Conservation (phyloP, 805 yeast species). For the Monosporozyma aquatica region DNA sequence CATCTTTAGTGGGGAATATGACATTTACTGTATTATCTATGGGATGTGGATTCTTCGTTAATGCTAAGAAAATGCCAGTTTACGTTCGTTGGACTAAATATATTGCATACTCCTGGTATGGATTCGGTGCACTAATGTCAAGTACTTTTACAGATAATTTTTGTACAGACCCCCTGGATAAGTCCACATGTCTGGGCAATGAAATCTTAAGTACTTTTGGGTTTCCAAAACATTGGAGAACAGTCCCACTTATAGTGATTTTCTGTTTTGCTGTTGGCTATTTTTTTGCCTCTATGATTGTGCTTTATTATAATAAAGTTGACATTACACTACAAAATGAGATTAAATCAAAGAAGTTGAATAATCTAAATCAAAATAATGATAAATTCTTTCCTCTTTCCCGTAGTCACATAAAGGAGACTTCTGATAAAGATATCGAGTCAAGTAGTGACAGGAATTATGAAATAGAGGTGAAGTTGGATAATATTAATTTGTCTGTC, state of each 20-base stretch:
- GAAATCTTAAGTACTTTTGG: constrained; percentile 52
- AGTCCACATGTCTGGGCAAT: constrained; percentile 32
- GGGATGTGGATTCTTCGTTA: constrained; percentile 76
- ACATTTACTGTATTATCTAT: constrained; percentile 64
- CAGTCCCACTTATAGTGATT: constrained; percentile 52
- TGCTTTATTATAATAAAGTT: constrained; percentile 40
- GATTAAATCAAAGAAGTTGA: constrained; percentile 13
- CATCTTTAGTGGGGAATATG: constrained; percentile 52
- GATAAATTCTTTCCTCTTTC: constrained; percentile 1
- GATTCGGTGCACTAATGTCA: constrained; percentile 57
- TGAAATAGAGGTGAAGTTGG: constrained; percentile 11
- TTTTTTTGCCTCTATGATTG: constrained; percentile 38
- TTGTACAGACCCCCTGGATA: constrained; percentile 38
- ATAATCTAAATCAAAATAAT: not conserved
- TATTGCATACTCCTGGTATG: constrained; percentile 68
- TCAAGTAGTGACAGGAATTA: constrained; percentile 3
- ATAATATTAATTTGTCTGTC: constrained; percentile 13
- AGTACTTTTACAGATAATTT: constrained; percentile 58
- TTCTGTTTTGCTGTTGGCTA: constrained; percentile 52
- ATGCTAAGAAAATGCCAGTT: constrained; percentile 66
- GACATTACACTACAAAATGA: constrained; percentile 23
- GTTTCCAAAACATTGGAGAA: constrained; percentile 53
- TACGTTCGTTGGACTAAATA: constrained; percentile 82
- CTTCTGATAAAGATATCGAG: constrained; percentile 11
- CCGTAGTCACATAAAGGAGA: not conserved